Evolutionary conservation across 2,329 filamentous ascomycete genomes (phyloP).

Genomic region (Nigrospora osmanthi): DNA sequence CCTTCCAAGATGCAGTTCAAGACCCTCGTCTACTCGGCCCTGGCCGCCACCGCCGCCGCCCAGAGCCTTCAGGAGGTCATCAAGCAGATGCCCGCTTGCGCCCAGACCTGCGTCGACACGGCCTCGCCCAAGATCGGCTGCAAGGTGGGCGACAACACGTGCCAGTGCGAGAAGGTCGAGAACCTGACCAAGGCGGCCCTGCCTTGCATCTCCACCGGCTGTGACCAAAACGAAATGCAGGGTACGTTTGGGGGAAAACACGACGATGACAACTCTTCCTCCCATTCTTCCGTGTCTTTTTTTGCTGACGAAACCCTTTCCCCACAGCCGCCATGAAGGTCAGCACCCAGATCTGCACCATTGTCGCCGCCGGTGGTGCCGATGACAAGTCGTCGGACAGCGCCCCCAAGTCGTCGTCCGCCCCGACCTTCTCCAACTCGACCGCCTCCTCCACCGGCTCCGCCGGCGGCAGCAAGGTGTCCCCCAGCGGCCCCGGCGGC

Average conservation of each 20-base stretch:
- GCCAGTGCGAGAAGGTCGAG: slow-evolving; percentile 28
- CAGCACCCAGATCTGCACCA: slow-evolving; percentile 16
- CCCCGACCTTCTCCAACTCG: slow-evolving; percentile 2
- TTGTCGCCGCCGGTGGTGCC: slow-evolving; percentile 1
- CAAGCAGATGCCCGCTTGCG: slow-evolving; percentile 27
- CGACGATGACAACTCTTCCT: background rate
- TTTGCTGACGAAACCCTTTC: background rate
- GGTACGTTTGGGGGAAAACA: slow-evolving; percentile 21
- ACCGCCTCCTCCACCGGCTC: background rate
- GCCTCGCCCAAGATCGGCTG: slow-evolving; percentile 24
- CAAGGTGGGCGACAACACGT: slow-evolving; percentile 22
- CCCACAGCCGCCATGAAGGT: slow-evolving; percentile 12
- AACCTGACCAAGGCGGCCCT: slow-evolving; percentile 23
- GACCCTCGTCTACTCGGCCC: slow-evolving; percentile 13
- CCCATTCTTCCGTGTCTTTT: background rate
- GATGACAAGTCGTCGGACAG: slow-evolving; percentile 3
- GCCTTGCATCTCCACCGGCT: slow-evolving; percentile 26
- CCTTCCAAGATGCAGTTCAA: slow-evolving; percentile 21
- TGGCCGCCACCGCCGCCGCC: slow-evolving; percentile 14
- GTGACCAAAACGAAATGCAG: slow-evolving; percentile 23
- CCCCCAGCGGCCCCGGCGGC: background rate
- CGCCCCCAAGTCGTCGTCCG: slow-evolving; percentile 7
- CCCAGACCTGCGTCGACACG: slow-evolving; percentile 25
- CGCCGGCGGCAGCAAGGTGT: too few relatives aligned
- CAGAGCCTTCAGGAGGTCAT: slow-evolving; percentile 16